These are phyloP conservation scores for Fraxinus platypoda DNA, from an alignment of 305 asterid species.

Conservation along the genomic window DNA sequence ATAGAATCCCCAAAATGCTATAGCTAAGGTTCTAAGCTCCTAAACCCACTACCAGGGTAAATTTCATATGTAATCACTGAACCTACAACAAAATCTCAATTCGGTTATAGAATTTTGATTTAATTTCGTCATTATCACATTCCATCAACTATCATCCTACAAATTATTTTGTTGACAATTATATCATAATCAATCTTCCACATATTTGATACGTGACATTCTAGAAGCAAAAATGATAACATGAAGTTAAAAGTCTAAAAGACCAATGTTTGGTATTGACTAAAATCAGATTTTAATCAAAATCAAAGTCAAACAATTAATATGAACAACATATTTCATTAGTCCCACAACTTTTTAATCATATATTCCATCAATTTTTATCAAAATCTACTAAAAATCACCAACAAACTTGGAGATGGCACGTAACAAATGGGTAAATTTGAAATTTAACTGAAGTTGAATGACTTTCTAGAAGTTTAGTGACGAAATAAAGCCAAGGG, in stretches of 20 bases:
- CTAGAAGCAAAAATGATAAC: neutral
- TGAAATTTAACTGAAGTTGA: neutral
- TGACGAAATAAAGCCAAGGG: neutral
- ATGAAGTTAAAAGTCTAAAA: neutral
- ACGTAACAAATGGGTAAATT: neutral
- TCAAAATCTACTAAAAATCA: too few species aligned
- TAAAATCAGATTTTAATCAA: too few species aligned
- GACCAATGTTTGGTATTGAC: too few species aligned
- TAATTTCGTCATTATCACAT: neutral
- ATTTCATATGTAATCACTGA: neutral
- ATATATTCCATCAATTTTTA: too few species aligned
- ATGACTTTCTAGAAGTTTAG: neutral
- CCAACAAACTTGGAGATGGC: neutral
- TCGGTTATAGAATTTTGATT: neutral
- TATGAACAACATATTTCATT: too few species aligned
- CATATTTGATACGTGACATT: neutral
- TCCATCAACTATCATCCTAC: neutral
- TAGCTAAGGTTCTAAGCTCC: neutral
- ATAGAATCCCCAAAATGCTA: too few species aligned
- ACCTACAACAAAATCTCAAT: too few species aligned
- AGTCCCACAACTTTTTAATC: too few species aligned
- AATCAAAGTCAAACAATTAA: too few species aligned
- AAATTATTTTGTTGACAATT: too few species aligned
- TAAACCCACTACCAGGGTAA: neutral
- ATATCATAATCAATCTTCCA: neutral